These are phyloP conservation scores for Penicillium brasilianum DNA, from an alignment of 2,329 filamentous ascomycete species.

Conservation along the genomic window DNA sequence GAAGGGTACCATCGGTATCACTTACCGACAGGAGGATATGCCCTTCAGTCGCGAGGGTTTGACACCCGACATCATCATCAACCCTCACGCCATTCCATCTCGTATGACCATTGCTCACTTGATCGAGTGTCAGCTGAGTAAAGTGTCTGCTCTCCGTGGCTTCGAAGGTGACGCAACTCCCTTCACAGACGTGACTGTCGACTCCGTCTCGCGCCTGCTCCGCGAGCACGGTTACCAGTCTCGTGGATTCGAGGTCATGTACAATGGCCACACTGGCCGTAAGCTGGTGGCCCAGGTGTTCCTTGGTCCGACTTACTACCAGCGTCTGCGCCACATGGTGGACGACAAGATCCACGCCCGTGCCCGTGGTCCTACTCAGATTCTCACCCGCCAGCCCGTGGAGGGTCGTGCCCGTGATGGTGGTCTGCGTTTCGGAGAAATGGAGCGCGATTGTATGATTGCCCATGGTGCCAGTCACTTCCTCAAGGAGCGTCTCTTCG, in stretches of 20 bases:
- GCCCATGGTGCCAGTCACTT: slow-evolving; percentile 97
- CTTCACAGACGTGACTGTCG: slow-evolving; percentile 96
- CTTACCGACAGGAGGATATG: slow-evolving; percentile 98
- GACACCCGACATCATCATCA: slow-evolving; percentile 95
- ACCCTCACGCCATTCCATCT: slow-evolving; percentile 98
- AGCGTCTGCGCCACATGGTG: slow-evolving; percentile 98
- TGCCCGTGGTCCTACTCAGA: slow-evolving; percentile 93
- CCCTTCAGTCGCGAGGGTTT: slow-evolving; percentile 93
- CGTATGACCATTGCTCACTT: slow-evolving; percentile 99
- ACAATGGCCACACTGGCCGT: slow-evolving; percentile 94
- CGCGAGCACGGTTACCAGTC: slow-evolving; percentile 93
- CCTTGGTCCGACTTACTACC: slow-evolving; percentile 97
- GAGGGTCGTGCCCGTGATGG: slow-evolving; percentile 98
- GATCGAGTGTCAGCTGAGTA: slow-evolving; percentile 97
- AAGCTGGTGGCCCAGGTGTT: slow-evolving; percentile 96
- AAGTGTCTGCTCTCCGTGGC: slow-evolving; percentile 90
- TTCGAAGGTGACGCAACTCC: slow-evolving; percentile 97
- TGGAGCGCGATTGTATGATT: slow-evolving; percentile 99
- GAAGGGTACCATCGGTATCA: slow-evolving; percentile 98
- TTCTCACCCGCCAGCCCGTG: slow-evolving; percentile 94
- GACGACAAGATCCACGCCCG: slow-evolving; percentile 99
- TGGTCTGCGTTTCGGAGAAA: slow-evolving; percentile 98
- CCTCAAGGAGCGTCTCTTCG: slow-evolving; percentile 95
- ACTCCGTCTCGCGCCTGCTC: slow-evolving; percentile 84
- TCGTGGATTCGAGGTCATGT: slow-evolving; percentile 97